phyloP scores from a whole-genome alignment of 257 asterid species.

The Nicotiana obtusifolia region DNA sequence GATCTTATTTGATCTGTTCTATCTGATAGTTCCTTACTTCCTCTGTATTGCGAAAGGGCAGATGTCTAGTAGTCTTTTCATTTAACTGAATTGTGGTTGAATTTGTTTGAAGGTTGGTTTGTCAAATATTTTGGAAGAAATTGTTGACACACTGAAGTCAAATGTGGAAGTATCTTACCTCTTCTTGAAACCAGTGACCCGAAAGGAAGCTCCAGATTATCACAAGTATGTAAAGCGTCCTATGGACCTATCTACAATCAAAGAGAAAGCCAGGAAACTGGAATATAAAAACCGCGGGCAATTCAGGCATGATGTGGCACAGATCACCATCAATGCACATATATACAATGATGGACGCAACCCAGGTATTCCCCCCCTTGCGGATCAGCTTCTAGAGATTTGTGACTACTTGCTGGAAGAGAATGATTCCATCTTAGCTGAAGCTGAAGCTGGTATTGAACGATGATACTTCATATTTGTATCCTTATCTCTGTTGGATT shows the following conservation, averaged over 20 bases:
- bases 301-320: conserved; percentile 80
- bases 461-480: not conserved
- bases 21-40: not conserved
- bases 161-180: conserved; percentile 64
- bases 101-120: conserved; percentile 61
- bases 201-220: conserved; percentile 95
- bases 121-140: conserved; percentile 66
- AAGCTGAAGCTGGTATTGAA: conserved; percentile 83
- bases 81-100: conserved; percentile 11
- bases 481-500: not conserved
- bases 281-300: conserved; percentile 77
- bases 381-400: conserved; percentile 90
- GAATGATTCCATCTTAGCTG: conserved; percentile 41
- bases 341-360: conserved; percentile 66
- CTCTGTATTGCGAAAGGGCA: not conserved
- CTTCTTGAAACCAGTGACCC: conserved; percentile 81
- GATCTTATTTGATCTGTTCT: not conserved
- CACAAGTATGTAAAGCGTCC: conserved; percentile 49
- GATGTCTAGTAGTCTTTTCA: not conserved
- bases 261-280: conserved; percentile 67
- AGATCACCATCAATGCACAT: conserved; percentile 79
- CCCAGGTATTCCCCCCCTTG: conserved; percentile 97
- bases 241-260: conserved; percentile 85
- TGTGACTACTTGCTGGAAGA: conserved; percentile 72
- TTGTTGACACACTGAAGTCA: conserved; percentile 64